A percentile compares a stretch with the other conserved stretches of the same genome.
Conservation (phyloP, 2,329 filamentous ascomycete genomes). For the Periconia macrospinosa region DNA sequence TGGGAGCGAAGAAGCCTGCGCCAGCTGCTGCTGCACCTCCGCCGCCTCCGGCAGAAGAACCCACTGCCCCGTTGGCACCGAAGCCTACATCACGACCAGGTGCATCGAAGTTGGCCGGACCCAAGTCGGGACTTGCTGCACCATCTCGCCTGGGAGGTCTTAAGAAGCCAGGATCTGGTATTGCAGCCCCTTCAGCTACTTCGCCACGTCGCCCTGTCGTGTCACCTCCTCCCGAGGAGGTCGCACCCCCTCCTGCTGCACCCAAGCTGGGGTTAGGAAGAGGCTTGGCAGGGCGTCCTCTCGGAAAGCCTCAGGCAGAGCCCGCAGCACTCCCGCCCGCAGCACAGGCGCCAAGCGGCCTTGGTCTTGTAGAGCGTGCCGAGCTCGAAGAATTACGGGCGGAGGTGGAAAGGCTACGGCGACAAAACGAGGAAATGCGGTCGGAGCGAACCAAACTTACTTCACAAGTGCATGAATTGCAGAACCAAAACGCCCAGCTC, state of each 20-base stretch:
- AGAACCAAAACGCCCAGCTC: slow-evolving; percentile 93
- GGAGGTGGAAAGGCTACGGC: slow-evolving; percentile 76
- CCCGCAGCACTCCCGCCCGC: slow-evolving; percentile 48
- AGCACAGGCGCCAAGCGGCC: slow-evolving; percentile 60
- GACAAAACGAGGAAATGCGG: slow-evolving; percentile 77
- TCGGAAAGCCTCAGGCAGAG: slow-evolving; percentile 84
- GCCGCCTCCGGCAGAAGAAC: slow-evolving; percentile 45
- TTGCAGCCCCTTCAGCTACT: slow-evolving; percentile 15
- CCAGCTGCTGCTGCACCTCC: slow-evolving; percentile 41
- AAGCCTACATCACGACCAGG: slow-evolving; percentile 59
- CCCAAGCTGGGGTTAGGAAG: slow-evolving; percentile 66
- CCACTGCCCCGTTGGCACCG: slow-evolving; percentile 60
- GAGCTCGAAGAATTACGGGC: slow-evolving; percentile 86
- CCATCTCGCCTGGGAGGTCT: slow-evolving; percentile 44
- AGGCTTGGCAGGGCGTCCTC: slow-evolving; percentile 81
- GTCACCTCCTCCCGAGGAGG: slow-evolving; percentile 53
- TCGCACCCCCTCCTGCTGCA: slow-evolving; percentile 49
- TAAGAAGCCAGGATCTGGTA: slow-evolving; percentile 44
- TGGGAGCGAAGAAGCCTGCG: slow-evolving; percentile 56
- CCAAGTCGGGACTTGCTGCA: slow-evolving; percentile 43
- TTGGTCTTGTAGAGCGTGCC: slow-evolving; percentile 81
- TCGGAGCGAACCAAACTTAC: slow-evolving; percentile 79
- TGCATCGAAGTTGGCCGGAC: slow-evolving; percentile 42
- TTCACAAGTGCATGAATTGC: slow-evolving; percentile 89
- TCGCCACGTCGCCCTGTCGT: slow-evolving; percentile 48